Evolutionary conservation across 306 rosid genomes (phyloP).

Genomic region (Boehmeria nivea): DNA sequence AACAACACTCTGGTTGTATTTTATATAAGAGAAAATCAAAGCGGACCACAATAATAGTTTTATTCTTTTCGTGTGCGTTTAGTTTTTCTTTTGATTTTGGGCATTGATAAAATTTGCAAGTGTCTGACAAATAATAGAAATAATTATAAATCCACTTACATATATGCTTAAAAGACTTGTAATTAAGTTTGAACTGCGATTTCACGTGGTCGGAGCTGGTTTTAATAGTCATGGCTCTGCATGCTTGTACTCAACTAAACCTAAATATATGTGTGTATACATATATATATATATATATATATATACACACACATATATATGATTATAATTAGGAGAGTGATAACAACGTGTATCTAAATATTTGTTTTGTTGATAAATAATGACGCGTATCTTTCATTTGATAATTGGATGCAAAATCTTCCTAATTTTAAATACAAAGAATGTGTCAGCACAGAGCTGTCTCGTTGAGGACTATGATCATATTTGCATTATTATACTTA

Average conservation of each 20-base stretch:
- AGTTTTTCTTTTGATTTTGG: not conserved
- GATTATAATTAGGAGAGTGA: too few species aligned
- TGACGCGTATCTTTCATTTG: conserved; percentile 5
- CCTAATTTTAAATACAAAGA: not conserved
- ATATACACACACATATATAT: not conserved
- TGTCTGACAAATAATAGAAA: too few species aligned
- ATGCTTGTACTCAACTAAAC: too few species aligned
- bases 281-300: not conserved
- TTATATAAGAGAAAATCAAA: too few species aligned
- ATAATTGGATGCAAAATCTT: not conserved
- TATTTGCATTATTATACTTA: too few species aligned
- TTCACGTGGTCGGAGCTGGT: conserved; percentile 6
- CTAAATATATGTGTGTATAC: too few species aligned
- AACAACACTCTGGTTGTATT: too few species aligned
- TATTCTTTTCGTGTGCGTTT: not conserved
- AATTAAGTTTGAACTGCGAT: not conserved
- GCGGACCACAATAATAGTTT: not conserved
- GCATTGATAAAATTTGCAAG: not conserved
- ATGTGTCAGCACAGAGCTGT: conserved; percentile 12
- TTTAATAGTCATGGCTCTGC: not conserved
- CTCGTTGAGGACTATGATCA: not conserved
- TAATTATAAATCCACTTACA: too few species aligned
- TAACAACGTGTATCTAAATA: too few species aligned
- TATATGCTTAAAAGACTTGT: too few species aligned
- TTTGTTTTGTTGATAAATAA: too few species aligned